Evolutionary conservation across 2,329 filamentous ascomycete genomes (phyloP), one percentile per base, ranked within the genome.

Genomic region (Ascochyta koolunga): DNA sequence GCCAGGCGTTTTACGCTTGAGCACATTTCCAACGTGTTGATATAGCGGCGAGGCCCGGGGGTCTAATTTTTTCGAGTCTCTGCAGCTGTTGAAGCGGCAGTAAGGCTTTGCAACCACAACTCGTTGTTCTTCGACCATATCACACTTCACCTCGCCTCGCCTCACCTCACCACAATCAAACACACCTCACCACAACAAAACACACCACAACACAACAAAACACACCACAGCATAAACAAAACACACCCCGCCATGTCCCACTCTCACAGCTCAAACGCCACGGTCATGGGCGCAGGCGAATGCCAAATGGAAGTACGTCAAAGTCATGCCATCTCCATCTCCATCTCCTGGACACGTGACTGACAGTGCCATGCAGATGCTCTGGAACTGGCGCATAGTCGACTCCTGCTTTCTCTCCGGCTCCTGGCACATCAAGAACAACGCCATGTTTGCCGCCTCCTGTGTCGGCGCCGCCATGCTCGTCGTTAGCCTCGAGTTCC

Each of bases 401-500:
- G 86, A 89, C 69, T 76, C 86, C 18, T 91, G 79, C 57, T 93
- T 95, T 80, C 82, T 95, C 67, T 77, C 88, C 21, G 64, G 71
- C 7, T 79, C 81, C 19, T 95, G 90, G 90, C 86, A 86, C 67
- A 83, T 93, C 71, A 86, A 78, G 15, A 88, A 86, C 21, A 76
- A 74, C 2, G 86, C 83, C 71, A 88, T 88, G 82, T 93, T 96
- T 69, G 90, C 88, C 41, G 90, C 88, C 19, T 89, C 87, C 46
- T 95, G 90, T 77, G 87, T 96, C 67, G 90, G 89, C 56, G 86
- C 91, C 31, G 79, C 91, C 57, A 77, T 88, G n/a, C 85, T 96
- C 47, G 88, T 89, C 62, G 81, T 93, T 46, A 67, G 77, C 5
- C 86, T 95, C 62, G 90, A 95, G 69, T 78, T 87, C 52, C 81